Evolutionary conservation across 495 filamentous ascomycete species (phyloP).

Genomic region (Clavariopsis aquatica): DNA sequence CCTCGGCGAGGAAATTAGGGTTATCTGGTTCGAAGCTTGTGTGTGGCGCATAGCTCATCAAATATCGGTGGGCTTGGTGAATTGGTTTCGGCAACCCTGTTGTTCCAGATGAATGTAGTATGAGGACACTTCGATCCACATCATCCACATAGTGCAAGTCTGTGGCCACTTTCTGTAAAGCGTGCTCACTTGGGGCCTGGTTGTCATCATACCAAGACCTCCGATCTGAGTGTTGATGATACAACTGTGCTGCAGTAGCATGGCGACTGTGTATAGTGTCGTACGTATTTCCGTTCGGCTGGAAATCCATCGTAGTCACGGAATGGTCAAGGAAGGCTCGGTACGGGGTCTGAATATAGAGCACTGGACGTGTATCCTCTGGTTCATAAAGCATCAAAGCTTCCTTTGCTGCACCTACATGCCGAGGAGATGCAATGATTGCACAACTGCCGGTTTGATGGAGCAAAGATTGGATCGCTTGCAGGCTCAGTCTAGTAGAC

Average conservation of each 20-base stretch:
- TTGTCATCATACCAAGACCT: neutral
- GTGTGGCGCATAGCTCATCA: slow-evolving; percentile 46
- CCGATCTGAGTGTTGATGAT: neutral
- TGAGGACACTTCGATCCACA: slow-evolving; percentile 44
- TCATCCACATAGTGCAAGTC: slow-evolving; percentile 1
- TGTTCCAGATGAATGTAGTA: slow-evolving; percentile 53
- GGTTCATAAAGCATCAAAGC: neutral
- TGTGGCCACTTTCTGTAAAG: neutral
- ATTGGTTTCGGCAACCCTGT: slow-evolving; percentile 56
- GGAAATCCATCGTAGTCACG: neutral
- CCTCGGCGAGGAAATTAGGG: slow-evolving; percentile 39
- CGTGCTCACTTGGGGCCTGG: neutral
- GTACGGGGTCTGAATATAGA: neutral
- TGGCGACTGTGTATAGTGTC: too few species aligned
- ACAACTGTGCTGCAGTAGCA: neutral
- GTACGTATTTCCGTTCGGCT: neutral
- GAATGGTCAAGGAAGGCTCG: neutral
- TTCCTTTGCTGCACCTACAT: neutral
- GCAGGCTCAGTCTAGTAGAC: slow-evolving; percentile 40
- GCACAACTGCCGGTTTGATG: neutral
- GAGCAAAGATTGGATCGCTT: slow-evolving; percentile 1
- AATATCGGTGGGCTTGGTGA: slow-evolving; percentile 47
- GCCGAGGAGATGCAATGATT: slow-evolving; percentile 2
- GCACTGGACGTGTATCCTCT: neutral
- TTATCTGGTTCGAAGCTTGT: slow-evolving; percentile 44